These are phyloP conservation scores for Gentiana macrophylla DNA, from an alignment of 257 asterid genomes.

Conservation along the genomic window DNA sequence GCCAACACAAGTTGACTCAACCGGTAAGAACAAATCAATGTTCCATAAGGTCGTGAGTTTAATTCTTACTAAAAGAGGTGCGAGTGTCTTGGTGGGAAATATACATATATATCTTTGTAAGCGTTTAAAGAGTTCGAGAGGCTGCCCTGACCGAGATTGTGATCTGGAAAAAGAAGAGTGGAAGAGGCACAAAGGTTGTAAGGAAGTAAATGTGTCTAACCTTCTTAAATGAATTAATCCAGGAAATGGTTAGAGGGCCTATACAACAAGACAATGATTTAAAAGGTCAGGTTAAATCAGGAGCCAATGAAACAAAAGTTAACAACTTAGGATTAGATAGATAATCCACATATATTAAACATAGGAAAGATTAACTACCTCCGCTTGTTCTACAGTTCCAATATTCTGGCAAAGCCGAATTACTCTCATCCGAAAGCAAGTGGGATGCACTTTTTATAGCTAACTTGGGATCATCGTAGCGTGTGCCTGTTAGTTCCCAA, in stretches of 20 bases:
- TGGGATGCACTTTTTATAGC: slow-evolving; percentile 47
- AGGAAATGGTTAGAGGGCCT: slow-evolving; percentile 58
- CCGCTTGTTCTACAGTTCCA: slow-evolving; percentile 75
- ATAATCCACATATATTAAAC: too few relatives aligned
- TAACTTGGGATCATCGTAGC: slow-evolving; percentile 58
- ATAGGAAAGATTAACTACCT: slow-evolving; percentile 34
- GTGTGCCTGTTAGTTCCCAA: slow-evolving; percentile 74
- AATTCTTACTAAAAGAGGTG: too few relatives aligned
- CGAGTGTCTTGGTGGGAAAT: too few relatives aligned
- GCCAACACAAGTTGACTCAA: too few relatives aligned
- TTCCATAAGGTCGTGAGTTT: too few relatives aligned
- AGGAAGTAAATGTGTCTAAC: slow-evolving; percentile 18
- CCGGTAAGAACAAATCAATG: too few relatives aligned
- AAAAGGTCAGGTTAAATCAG: slow-evolving; percentile 1
- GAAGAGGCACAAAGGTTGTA: not conserved
- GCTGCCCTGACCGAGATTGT: too few relatives aligned
- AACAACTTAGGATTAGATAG: too few relatives aligned
- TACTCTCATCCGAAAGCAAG: slow-evolving; percentile 35
- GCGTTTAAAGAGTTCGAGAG: too few relatives aligned
- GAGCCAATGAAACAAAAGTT: too few relatives aligned
- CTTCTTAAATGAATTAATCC: slow-evolving; percentile 62
- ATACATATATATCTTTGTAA: too few relatives aligned
- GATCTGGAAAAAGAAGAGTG: slow-evolving; percentile 1
- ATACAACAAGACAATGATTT: slow-evolving; percentile 15
- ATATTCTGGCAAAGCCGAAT: slow-evolving; percentile 33